Evolutionary conservation across 768 basidiomycete genomes (phyloP).

Genomic region (Mycena polygramma): DNA sequence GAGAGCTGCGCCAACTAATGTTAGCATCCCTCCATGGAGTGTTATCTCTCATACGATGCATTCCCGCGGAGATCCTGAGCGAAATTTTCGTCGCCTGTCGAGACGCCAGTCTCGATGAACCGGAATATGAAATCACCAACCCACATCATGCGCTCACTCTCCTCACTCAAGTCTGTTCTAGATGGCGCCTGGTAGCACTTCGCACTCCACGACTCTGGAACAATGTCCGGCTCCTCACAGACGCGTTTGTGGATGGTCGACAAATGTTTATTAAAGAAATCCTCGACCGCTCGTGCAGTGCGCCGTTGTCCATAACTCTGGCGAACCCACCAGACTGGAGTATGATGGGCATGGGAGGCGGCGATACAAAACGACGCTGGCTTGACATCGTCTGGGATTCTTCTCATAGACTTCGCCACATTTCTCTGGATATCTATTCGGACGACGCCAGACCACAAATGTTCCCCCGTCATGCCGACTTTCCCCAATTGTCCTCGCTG

Average conservation of each 20-base stretch:
- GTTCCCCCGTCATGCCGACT: background rate
- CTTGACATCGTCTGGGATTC: background rate
- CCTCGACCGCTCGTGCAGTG: background rate
- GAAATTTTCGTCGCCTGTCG: conserved; percentile 9
- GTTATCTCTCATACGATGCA: background rate
- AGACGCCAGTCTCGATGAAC: background rate
- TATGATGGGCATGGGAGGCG: too few species aligned
- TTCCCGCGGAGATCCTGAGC: conserved; percentile 3
- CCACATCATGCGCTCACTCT: background rate
- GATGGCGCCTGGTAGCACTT: background rate
- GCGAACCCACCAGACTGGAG: background rate
- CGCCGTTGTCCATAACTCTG: background rate
- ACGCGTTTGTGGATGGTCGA: background rate
- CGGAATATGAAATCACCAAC: background rate
- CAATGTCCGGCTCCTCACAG: background rate
- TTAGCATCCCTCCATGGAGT: background rate
- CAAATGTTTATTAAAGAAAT: background rate
- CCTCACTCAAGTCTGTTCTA: background rate
- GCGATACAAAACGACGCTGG: background rate
- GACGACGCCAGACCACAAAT: background rate
- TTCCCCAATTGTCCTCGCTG: conserved; percentile 2
- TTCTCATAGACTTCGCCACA: background rate
- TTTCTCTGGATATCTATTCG: background rate
- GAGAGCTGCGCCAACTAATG: background rate
- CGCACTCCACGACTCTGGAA: conserved; percentile 6